A percentile compares a stretch with the other conserved stretches of the same genome.
Conservation (phyloP, 805 yeast species). For the Candida alai region DNA sequence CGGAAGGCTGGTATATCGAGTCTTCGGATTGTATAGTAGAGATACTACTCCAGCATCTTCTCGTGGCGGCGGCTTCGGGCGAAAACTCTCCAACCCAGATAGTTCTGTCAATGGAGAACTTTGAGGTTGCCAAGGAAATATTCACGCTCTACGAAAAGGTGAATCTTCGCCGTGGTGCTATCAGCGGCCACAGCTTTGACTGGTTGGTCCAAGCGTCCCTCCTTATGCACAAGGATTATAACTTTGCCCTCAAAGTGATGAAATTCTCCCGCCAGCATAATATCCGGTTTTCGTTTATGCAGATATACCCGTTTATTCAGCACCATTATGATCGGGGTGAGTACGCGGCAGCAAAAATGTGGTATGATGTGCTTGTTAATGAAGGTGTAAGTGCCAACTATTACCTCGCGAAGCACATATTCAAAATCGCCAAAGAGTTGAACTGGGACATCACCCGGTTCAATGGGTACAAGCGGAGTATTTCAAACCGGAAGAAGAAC, state of each 20-base stretch:
- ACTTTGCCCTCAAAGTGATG: conserved; percentile 30
- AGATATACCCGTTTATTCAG: conserved; percentile 34
- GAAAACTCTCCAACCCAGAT: not conserved
- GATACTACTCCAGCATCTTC: conserved; percentile 20
- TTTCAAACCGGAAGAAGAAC: conserved; percentile 20
- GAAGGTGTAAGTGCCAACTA: conserved; percentile 30
- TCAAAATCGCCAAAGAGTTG: conserved; percentile 30
- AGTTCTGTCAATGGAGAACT: conserved; percentile 10
- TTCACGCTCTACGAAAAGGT: conserved; percentile 20
- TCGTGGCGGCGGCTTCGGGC: conserved; percentile 18
- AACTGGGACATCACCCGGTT: conserved; percentile 35
- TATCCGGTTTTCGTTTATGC: conserved; percentile 37
- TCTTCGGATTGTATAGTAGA: conserved; percentile 2
- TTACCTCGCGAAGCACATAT: conserved; percentile 23
- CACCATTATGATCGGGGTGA: conserved; percentile 32
- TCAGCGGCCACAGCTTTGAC: conserved; percentile 24
- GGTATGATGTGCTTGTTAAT: conserved; percentile 33
- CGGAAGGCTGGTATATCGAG: not conserved
- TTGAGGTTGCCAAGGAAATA: conserved; percentile 25
- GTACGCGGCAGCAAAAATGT: conserved; percentile 26
- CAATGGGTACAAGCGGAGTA: conserved; percentile 24
- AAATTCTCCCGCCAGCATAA: conserved; percentile 21
- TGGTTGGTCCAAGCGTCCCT: conserved; percentile 29
- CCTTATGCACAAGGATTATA: conserved; percentile 27
- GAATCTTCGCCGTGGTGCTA: conserved; percentile 11